Evolutionary conservation across 208 protist genomes (phyloP), one percentile per base, ranked within the genome.

Genomic region (Crithidia bombi): DNA sequence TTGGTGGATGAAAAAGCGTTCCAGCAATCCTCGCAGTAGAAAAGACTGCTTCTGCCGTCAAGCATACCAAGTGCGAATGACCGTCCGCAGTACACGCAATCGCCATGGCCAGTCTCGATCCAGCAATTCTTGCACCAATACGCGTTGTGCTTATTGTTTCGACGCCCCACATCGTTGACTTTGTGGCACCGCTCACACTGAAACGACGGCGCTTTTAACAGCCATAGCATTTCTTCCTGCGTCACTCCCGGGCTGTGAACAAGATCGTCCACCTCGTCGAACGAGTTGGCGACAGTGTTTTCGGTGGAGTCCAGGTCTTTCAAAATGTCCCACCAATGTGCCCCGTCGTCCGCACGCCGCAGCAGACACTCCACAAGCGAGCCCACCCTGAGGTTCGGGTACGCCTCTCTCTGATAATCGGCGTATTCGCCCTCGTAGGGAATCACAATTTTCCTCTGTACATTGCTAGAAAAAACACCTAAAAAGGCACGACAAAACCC

Each of bases 241-340:
- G 81, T 86, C 38, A 93, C 75, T 15, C 75, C 81, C 21, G 86
- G 86, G 69, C 75, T 80, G 63, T 90, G 83, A 47, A 96, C 85
- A 12, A 96, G 65, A 21, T 82, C 77, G 28, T 96, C 83, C 5
- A 93, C 79, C 23, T 78, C 52, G 44, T 81, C 71, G 49, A 79
- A 87, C 2, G 78, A 64, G 54, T 75, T 44, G 5, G 75, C 65
- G 12, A 47, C 66, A 19, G 56, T 65, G 39, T 47, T 75, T n/a
- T 78, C 73, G 12, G 50, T 35, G 21, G 58, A 32, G 66, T 83
- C 71, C 0, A 77, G 81, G 28, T 76, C 71, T 36, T 78, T 79
- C 54, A 96, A 38, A 47, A 93, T 63, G 75, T 94, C 89, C 89
- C 91, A 96, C 91, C 91, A 96, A 69, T 94, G 91, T 35, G 87